phyloP scores from a whole-genome alignment of 2,329 filamentous ascomycete species.

The Cyclaneusma minus region DNA sequence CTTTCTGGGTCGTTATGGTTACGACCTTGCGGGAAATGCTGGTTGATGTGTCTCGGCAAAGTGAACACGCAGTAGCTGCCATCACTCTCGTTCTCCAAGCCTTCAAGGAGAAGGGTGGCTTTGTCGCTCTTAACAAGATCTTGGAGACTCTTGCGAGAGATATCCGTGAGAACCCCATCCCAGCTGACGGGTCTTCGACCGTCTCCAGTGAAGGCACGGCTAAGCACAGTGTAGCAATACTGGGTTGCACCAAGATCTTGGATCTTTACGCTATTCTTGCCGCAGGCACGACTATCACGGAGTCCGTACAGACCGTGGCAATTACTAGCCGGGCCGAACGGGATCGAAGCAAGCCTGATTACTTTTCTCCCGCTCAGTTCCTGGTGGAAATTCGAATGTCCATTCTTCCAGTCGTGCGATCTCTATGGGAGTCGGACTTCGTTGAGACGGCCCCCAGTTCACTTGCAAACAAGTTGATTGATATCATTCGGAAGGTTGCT shows the following conservation, averaged over 20 bases:
- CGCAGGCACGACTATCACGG: conserved; percentile 64
- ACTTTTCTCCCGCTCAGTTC: conserved; percentile 58
- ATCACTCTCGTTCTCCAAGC: conserved; percentile 68
- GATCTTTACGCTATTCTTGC: conserved; percentile 65
- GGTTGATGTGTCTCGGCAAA: conserved; percentile 38
- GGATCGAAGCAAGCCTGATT: conserved; percentile 39
- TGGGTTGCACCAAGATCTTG: conserved; percentile 67
- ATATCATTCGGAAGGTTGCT: conserved; percentile 67
- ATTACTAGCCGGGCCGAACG: conserved; percentile 35
- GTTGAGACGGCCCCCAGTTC: conserved; percentile 66
- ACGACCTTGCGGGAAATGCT: conserved; percentile 66
- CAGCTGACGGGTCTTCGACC: conserved; percentile 25
- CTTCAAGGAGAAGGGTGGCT: conserved; percentile 69
- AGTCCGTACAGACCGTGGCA: conserved; percentile 48
- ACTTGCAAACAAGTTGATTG: conserved; percentile 65
- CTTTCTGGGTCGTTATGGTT: conserved; percentile 71
- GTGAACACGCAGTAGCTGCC: conserved; percentile 28
- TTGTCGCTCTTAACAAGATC: conserved; percentile 59
- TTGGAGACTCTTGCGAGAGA: conserved; percentile 52
- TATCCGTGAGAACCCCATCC: conserved; percentile 29
- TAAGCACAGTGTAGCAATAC: conserved; percentile 26
- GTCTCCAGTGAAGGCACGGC: conserved; percentile 13
- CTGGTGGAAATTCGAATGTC: conserved; percentile 73
- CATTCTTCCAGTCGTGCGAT: conserved; percentile 59
- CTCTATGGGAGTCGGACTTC: conserved; percentile 74